Evolutionary conservation across 495 filamentous ascomycete species (phyloP), one percentile per base, ranked within the genome.

Genomic region (Penicillium bialowiezense): DNA sequence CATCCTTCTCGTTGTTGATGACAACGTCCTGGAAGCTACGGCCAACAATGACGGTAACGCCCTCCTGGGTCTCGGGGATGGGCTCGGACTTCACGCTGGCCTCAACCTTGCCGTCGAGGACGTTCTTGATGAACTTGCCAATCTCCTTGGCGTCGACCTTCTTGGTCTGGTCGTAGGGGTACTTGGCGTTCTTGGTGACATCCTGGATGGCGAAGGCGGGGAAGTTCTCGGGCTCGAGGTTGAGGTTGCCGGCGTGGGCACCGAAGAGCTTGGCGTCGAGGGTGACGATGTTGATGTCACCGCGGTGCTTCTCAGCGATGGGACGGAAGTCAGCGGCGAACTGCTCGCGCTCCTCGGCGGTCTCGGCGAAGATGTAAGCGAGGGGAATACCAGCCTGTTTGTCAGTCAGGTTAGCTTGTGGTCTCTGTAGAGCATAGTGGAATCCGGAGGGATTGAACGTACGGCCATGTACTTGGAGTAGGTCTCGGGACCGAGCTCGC

Each of bases 151-250:
- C 73, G 33, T 84, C 89, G 54, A 97, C 74, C 70, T 89, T 82
- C 74, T 89, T 84, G 50, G 80, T 78, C 74, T 96, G 90, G 70
- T 91, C 87, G 64, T 80, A 96, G 55, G 93, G 95, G 78, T 86
- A 99, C 76, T 99, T 99, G 75, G 87, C 82, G 76, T 97, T 96
- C 82, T 96, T 97, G 65, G 78, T 79, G 7, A 87, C 90, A 61
- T 96, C 90, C 73, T 99, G 93, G 72, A 99, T 97, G 60, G 91
- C 93, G 71, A 99, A 97, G 31, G 93, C 89, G 35, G 93, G 93
- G 85, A 91, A 99, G 65, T 87, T 88, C 73, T 89, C 86, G 48
- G 87, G 80, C 77, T 97, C 90, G 28, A 99, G 88, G 82, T 99
- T 99, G 39, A 99, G 81, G 80, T 99, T 99, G 58, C 82, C 83